Evolutionary conservation across 495 filamentous ascomycete genomes (phyloP).

Genomic region (Pseudotulostoma volvatum): DNA sequence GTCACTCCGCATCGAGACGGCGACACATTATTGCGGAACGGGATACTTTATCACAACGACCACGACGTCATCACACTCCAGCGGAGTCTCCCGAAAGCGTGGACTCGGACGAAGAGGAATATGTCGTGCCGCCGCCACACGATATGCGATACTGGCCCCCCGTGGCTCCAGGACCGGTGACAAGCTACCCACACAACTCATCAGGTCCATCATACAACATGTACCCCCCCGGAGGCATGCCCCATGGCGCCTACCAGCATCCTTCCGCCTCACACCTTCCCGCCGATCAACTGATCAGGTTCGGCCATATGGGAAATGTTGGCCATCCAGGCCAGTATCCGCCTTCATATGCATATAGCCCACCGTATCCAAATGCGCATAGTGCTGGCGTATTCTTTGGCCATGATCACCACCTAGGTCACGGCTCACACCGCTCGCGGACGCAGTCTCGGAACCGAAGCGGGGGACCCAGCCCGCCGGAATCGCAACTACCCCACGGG

Average conservation of each 20-base stretch:
- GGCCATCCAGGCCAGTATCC: slow-evolving; percentile 19
- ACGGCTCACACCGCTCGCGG: slow-evolving; percentile 10
- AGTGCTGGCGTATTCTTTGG: slow-evolving; percentile 17
- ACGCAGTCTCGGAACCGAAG: slow-evolving; percentile 14
- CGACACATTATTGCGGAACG: slow-evolving; percentile 26
- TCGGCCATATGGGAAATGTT: slow-evolving; percentile 23
- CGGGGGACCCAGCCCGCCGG: slow-evolving; percentile 16
- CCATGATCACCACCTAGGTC: slow-evolving; percentile 18
- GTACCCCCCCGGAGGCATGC: slow-evolving; percentile 16
- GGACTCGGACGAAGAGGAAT: slow-evolving; percentile 35
- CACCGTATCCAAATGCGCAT: slow-evolving; percentile 21
- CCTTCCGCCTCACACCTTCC: slow-evolving; percentile 16
- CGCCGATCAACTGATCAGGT: slow-evolving; percentile 25
- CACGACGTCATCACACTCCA: slow-evolving; percentile 29
- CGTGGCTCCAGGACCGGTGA: slow-evolving; percentile 15
- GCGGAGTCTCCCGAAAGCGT: slow-evolving; percentile 37
- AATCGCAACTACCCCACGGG: slow-evolving; percentile 17
- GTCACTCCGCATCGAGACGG: slow-evolving; percentile 17
- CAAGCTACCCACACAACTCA: slow-evolving; percentile 31
- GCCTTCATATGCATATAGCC: slow-evolving; percentile 21
- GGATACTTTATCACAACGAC: slow-evolving; percentile 20
- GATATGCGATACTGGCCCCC: slow-evolving; percentile 24
- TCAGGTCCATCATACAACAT: slow-evolving; percentile 25
- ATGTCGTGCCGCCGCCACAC: slow-evolving; percentile 17
- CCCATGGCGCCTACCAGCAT: slow-evolving; percentile 10